These are phyloP conservation scores for Pelargonium myrrhifolium DNA, from an alignment of 441 rosid genomes.

Conservation along the genomic window DNA sequence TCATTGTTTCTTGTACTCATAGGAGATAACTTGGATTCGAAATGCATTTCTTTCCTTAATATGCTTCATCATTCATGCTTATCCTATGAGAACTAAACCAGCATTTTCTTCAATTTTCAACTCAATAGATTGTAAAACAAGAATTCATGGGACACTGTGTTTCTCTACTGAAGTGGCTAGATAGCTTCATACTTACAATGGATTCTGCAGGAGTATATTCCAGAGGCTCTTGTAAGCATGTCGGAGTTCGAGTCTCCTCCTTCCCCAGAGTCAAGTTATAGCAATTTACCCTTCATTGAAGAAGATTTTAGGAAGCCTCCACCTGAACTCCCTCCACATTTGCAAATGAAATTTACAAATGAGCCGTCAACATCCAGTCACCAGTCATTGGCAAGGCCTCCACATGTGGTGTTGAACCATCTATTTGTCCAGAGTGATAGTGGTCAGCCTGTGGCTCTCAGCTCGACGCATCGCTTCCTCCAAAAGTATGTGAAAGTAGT, in stretches of 20 bases:
- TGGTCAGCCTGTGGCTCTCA: not conserved
- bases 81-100: too few relatives aligned
- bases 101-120: too few relatives aligned
- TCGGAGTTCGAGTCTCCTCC: not conserved
- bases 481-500: not conserved
- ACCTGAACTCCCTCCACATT: not conserved
- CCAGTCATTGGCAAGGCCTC: not conserved
- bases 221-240: not conserved
- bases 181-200: not conserved
- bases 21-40: too few relatives aligned
- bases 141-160: not conserved
- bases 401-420: conserved; percentile 1
- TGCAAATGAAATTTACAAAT: not conserved
- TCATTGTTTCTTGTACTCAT: too few relatives aligned
- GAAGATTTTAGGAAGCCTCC: not conserved
- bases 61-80: too few relatives aligned
- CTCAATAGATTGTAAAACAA: too few relatives aligned
- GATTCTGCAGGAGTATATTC: not conserved
- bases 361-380: not conserved
- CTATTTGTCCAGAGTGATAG: not conserved
- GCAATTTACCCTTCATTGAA: not conserved
- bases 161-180: not conserved
- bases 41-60: too few relatives aligned
- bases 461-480: not conserved
- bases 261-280: not conserved